Base-by-base conservation (phyloP, 2,329 filamentous ascomycete genomes). In the Colletotrichum sp. region DNA sequence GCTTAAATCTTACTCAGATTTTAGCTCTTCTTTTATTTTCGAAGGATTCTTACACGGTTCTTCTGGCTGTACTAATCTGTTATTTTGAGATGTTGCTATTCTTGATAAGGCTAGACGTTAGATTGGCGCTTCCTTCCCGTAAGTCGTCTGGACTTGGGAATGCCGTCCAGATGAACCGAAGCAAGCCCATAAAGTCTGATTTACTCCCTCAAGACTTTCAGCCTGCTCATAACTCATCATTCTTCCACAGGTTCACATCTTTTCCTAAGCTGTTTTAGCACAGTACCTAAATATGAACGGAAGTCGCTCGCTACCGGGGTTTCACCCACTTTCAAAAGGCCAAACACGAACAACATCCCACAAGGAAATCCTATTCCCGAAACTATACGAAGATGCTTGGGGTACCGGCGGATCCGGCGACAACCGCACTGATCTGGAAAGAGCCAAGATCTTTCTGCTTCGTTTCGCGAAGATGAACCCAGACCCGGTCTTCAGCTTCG, bases 381-480 rank as follows among this genome's bases (percentile, higher is more conserved):
- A 7, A 24, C n/a, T 52, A 0, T 52, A 52, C n/a, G 43, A 52
- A 24, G n/a, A 52, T 52, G 43, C 43, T 7, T 52, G 43, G 43
- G 43, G 43, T 7, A 21, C 43, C 43, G 43, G 43, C n/a, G 43
- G 43, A 13, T 0, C 12, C 43, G 43, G 43, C 43, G n/a, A 52
- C 43, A 52, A n/a, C 16, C 61, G 57, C 16, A 39, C 80, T 28
- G 82, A 81, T 55, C 76, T 83, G 21, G 82, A 84, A 43, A 78
- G 82, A 26, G 80, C 82, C 9, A 79, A 82, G 66, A 81, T 82
- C 69, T 84, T 83, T 48, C 77, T 84, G 6, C 79, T 83, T 36
- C 79, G 78, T 66, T 79, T 66, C 81, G 83, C 78, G 77, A 77
- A 34, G 78, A 79, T 21, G 80, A 83, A 64, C 78, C 78, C 16